Evolutionary conservation across 192 early-diverging fungal species (phyloP).

Genomic region (Coemansia sp.): DNA sequence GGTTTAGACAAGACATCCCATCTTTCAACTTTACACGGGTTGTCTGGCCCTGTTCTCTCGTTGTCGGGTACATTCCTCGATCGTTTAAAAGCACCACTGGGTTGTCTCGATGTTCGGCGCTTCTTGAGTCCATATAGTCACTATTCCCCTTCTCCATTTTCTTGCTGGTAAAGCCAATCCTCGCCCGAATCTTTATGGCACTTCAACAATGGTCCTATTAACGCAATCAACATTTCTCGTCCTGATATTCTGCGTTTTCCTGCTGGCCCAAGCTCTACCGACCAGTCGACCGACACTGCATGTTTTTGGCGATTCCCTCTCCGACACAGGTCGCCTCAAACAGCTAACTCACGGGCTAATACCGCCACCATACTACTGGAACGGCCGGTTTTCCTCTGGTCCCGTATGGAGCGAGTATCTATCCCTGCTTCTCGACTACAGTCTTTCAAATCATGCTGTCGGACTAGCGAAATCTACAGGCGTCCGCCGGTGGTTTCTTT

Average conservation of each 20-base stretch:
- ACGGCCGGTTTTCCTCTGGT: conserved; percentile 41
- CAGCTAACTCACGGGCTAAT: conserved; percentile 22
- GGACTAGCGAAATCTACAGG: conserved; percentile 24
- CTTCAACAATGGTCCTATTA: neutral
- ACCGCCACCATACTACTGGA: conserved; percentile 41
- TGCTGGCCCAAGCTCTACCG: neutral
- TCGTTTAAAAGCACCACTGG: too few relatives aligned
- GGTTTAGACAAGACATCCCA: neutral
- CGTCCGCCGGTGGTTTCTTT: conserved; percentile 9
- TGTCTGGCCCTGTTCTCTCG: too few relatives aligned
- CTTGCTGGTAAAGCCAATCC: neutral
- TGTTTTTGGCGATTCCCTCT: conserved; percentile 49
- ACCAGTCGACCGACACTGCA: conserved; percentile 18
- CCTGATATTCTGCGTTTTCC: neutral
- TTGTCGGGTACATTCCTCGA: too few relatives aligned
- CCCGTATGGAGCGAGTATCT: conserved; percentile 46
- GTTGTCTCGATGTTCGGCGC: too few relatives aligned
- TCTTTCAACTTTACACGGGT: too few relatives aligned
- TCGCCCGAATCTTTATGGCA: neutral
- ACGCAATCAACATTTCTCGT: neutral
- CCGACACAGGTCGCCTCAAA: conserved; percentile 36
- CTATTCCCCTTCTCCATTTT: neutral
- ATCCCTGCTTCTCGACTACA: conserved; percentile 12
- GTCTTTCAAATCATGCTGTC: conserved; percentile 25
- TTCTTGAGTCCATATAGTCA: neutral